Evolutionary conservation across 2,329 filamentous ascomycete species (phyloP).

Genomic region (Aplosporella prunicola): DNA sequence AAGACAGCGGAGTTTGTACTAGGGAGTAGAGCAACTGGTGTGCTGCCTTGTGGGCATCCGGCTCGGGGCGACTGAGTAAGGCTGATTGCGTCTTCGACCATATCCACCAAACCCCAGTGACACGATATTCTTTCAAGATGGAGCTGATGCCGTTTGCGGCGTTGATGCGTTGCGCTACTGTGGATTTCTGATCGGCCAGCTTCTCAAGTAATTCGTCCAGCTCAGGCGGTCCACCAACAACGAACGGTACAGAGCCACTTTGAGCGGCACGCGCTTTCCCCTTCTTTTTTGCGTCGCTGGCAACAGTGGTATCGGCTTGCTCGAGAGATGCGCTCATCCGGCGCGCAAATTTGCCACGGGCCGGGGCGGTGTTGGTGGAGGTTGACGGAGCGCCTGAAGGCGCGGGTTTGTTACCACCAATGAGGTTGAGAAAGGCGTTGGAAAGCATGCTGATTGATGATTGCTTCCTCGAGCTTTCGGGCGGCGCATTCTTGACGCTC

Average conservation of each 20-base stretch:
- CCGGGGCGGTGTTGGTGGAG: slow-evolving; percentile 4
- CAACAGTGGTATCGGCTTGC: too few relatives aligned
- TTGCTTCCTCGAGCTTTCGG: slow-evolving; percentile 4
- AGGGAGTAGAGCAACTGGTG: slow-evolving; percentile 27
- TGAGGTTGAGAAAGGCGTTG: slow-evolving; percentile 8
- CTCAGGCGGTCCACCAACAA: slow-evolving; percentile 28
- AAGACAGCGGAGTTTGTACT: slow-evolving; percentile 23
- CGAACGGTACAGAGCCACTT: too few relatives aligned
- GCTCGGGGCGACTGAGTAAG: slow-evolving; percentile 24
- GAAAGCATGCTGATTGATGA: slow-evolving; percentile 8
- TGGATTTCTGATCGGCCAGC: slow-evolving; percentile 17
- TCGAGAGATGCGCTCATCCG: not conserved
- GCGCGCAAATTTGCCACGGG: slow-evolving; percentile 8
- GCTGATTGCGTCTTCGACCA: slow-evolving; percentile 31
- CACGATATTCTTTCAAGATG: slow-evolving; percentile 26
- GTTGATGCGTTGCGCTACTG: slow-evolving; percentile 21
- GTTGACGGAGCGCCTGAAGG: slow-evolving; percentile 2
- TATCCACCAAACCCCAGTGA: slow-evolving; percentile 27
- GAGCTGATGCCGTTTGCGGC: slow-evolving; percentile 25
- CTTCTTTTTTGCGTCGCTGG: too few relatives aligned
- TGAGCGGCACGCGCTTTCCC: too few relatives aligned
- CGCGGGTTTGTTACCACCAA: slow-evolving; percentile 5
- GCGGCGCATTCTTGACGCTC: not conserved
- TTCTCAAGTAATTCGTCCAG: slow-evolving; percentile 24
- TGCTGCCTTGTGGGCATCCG: slow-evolving; percentile 24